These are phyloP conservation scores for Jasminum sambac DNA, from an alignment of 257 asterid species.

Conservation along the genomic window DNA sequence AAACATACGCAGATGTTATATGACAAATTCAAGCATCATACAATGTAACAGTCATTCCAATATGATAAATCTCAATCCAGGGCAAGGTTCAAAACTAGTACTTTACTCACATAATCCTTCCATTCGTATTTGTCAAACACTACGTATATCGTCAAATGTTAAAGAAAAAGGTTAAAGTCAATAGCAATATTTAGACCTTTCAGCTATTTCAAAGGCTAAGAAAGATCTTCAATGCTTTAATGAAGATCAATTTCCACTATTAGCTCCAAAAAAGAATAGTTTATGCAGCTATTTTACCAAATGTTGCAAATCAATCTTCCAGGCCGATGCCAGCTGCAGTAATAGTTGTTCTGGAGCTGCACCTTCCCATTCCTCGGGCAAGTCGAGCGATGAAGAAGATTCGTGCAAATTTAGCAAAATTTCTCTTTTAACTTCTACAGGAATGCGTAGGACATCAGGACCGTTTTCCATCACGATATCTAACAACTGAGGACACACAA, in stretches of 20 bases:
- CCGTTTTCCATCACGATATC: conserved; percentile 79
- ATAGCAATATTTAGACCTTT: not conserved
- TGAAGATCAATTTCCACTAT: not conserved
- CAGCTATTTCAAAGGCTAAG: not conserved
- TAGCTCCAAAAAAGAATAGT: not conserved
- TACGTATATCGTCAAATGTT: not conserved
- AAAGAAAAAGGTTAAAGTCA: not conserved
- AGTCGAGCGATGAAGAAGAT: conserved; percentile 56
- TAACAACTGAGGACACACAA: conserved; percentile 51
- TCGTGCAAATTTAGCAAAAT: conserved; percentile 73
- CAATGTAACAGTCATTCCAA: not conserved
- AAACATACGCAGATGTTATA: not conserved
- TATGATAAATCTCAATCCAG: not conserved
- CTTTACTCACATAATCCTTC: not conserved
- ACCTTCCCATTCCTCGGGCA: conserved; percentile 96
- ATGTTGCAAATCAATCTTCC: conserved; percentile 82
- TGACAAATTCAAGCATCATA: not conserved
- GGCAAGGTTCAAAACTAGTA: not conserved
- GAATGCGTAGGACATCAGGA: conserved; percentile 57
- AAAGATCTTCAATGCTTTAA: not conserved
- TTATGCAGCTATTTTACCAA: conserved; percentile 49
- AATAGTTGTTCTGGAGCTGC: conserved; percentile 75
- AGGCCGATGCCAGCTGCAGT: conserved; percentile 80
- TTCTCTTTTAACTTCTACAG: conserved; percentile 70
- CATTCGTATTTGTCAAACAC: not conserved